A percentile compares a stretch with the other conserved stretches of the same genome.
Evolutionary conservation across 768 basidiomycete species (phyloP).

Genomic region (Leccinum arenicola): DNA sequence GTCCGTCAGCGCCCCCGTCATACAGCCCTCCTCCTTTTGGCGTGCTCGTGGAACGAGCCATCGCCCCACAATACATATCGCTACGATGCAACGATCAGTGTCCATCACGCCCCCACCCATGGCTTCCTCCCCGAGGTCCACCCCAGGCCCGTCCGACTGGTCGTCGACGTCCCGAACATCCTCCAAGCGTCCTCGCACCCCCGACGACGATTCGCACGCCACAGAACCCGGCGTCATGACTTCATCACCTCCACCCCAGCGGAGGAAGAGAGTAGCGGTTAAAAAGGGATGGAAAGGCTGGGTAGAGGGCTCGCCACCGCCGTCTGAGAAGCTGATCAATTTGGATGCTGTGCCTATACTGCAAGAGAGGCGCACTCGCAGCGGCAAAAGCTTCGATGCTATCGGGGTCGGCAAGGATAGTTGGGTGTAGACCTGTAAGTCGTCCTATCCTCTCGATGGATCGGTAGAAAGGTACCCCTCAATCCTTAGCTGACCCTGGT

Average conservation of each 20-base stretch:
- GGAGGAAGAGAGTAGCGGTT: conserved; percentile 60
- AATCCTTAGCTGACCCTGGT: conserved; percentile 6
- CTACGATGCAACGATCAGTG: conserved; percentile 63
- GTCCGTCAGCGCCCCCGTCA: conserved; percentile 28
- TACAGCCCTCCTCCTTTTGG: conserved; percentile 58
- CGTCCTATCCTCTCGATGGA: conserved; percentile 27
- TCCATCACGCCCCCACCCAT: conserved; percentile 76
- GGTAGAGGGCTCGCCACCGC: conserved; percentile 82
- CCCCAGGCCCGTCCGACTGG: conserved; percentile 73
- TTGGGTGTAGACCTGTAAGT: conserved; percentile 64
- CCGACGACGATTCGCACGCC: conserved; percentile 55
- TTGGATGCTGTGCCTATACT: conserved; percentile 70
- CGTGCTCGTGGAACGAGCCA: conserved; percentile 43
- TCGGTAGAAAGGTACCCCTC: conserved; percentile 51
- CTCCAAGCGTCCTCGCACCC: conserved; percentile 76
- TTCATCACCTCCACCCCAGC: conserved; percentile 34
- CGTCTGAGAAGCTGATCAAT: conserved; percentile 79
- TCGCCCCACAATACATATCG: conserved; percentile 66
- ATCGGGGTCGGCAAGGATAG: conserved; percentile 74
- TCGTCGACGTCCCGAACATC: conserved; percentile 74
- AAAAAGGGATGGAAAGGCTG: conserved; percentile 91
- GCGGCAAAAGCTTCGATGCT: conserved; percentile 82
- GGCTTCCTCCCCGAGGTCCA: conserved; percentile 63
- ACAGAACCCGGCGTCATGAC: conserved; percentile 21
- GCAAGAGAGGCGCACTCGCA: conserved; percentile 74